Base-by-base conservation (phyloP, 148 eudicot species). In the Euryodendron excelsum region DNA sequence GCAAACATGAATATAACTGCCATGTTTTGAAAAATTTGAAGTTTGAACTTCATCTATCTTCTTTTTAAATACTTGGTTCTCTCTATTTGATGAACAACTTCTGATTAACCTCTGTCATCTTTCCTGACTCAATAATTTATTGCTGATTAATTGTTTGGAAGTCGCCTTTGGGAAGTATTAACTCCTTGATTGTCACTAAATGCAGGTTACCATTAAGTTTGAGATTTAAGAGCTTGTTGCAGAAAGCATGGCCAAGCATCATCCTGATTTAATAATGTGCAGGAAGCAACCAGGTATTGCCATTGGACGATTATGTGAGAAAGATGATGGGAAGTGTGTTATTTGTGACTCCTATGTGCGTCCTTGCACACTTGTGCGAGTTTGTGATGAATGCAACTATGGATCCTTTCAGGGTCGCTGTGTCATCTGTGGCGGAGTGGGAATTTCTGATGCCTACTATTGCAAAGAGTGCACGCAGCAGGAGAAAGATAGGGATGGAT, bases 391-490 rank as follows among this genome's bases (percentile, higher is more conserved):
- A 11, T 90, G 91, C 89, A 90, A 88, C 74, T 90, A 90, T 8
- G 91, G 93, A 30, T 90, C 93, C 20, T 90, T 90, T 74, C 88
- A 88, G 71, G 91, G 95, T 48, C 82, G 91, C 7, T 91, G 95
- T 76, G 92, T 88, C 44, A 86, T 91, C 68, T 91, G 91, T 76
- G 95, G 95, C 62, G 95, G 92, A 17, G 89, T 89, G 37, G 95
- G 95, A 36, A 91, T 91, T 60, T 91, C 95, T 20, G 94, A 91
- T 81, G 94, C 94, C 48, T 91, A 91, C 75, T 89, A 88, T 76
- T 89, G 94, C 87, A 91, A 91, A 69, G 94, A 91, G 77, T 87
- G 94, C 78, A 91, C 94, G 20, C 94, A 89, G 81, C 91, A 89
- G 84, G 95, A 91, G 89, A 91, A 91, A 82, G 95, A 91, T 63